These are phyloP conservation scores for Xylariaceae sp. DNA, from an alignment of 2,329 filamentous ascomycete genomes.

Conservation along the genomic window DNA sequence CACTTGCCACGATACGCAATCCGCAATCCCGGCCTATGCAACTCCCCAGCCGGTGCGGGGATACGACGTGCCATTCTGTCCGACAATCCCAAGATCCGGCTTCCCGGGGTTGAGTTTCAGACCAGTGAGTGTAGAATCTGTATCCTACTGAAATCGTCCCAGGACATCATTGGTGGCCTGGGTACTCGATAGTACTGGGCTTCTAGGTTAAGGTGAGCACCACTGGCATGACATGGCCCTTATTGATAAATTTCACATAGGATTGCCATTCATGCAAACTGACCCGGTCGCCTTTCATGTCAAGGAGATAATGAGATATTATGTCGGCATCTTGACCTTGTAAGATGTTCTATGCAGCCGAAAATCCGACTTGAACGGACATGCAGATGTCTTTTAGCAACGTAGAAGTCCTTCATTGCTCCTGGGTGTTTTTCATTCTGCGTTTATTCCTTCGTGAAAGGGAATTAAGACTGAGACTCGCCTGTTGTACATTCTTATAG, in stretches of 20 bases:
- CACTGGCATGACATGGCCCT: too few relatives aligned
- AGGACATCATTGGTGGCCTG: not conserved
- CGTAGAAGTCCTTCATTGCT: too few relatives aligned
- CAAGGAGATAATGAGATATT: not conserved
- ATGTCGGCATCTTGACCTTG: too few relatives aligned
- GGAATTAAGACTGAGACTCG: not conserved
- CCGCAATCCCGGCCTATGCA: constrained; percentile 19
- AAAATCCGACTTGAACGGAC: too few relatives aligned
- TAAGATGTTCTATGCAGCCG: too few relatives aligned
- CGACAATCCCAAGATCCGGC: constrained; percentile 9
- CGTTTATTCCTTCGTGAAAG: not conserved
- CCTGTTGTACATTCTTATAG: not conserved
- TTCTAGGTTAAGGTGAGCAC: not conserved
- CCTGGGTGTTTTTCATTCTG: not conserved
- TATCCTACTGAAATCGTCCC: not conserved
- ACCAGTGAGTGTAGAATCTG: not conserved
- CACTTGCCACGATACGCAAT: constrained; percentile 27
- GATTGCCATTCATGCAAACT: constrained; percentile 5
- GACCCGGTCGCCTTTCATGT: too few relatives aligned
- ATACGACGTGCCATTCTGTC: constrained; percentile 10
- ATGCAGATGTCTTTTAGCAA: too few relatives aligned
- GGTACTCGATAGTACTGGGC: not conserved
- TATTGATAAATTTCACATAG: not conserved
- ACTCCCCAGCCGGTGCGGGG: constrained; percentile 26
- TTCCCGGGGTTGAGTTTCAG: constrained; percentile 3